phyloP scores from a whole-genome alignment of 257 asterid species.

The Ilex aquifolium region DNA sequence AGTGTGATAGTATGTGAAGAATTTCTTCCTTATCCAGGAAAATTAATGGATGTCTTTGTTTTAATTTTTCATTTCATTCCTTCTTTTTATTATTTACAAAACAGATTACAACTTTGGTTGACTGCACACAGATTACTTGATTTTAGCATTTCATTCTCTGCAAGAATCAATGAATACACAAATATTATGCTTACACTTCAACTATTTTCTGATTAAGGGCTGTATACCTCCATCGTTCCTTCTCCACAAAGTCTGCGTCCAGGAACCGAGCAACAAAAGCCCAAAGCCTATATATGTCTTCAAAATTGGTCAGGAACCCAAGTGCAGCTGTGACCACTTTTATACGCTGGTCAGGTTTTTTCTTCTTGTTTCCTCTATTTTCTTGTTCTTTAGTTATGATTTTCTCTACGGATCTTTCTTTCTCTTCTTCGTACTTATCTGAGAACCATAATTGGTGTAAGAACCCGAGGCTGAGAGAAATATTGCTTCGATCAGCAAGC shows the following conservation, averaged over 20 bases:
- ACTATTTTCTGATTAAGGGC: conserved; percentile 71
- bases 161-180: not conserved
- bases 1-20: no score
- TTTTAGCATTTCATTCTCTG: not conserved
- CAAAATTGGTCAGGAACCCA: conserved; percentile 70
- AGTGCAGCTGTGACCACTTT: conserved; percentile 65
- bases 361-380: conserved; percentile 16
- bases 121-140: no score
- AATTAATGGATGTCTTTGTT: no score
- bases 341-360: conserved; percentile 30
- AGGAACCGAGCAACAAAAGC: conserved; percentile 74
- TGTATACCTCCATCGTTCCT: conserved; percentile 92
- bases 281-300: conserved; percentile 80
- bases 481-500: conserved; percentile 67
- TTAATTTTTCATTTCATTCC: no score
- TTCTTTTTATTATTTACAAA: no score
- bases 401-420: conserved; percentile 32
- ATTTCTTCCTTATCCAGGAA: no score
- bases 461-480: conserved; percentile 62
- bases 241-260: conserved; percentile 91
- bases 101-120: no score
- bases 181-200: conserved; percentile 38
- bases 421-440: conserved; percentile 44
- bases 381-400: conserved; percentile 23
- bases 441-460: conserved; percentile 57